Conservation (phyloP, 306 rosid species). For the Cercis canadensis region DNA sequence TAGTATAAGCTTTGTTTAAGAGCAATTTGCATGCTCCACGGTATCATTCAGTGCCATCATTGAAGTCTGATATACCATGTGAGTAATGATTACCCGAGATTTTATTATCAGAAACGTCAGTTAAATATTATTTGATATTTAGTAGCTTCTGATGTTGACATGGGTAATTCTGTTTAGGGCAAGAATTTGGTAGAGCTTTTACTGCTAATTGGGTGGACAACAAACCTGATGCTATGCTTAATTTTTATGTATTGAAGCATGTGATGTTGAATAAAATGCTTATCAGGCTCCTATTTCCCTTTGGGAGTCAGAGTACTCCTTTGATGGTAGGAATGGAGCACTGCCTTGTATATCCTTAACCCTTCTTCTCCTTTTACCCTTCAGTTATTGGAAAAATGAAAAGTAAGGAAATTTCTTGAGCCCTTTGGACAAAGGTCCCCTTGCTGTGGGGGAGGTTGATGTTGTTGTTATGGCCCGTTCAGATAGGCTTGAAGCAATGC, state of each 20-base stretch:
- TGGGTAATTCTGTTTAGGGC: slow-evolving; percentile 25
- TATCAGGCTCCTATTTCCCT: not conserved
- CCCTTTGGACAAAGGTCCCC: not conserved
- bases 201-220: slow-evolving; percentile 18
- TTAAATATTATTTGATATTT: slow-evolving; percentile 26
- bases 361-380: slow-evolving; percentile 21
- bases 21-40: slow-evolving; percentile 12
- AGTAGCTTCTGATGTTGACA: slow-evolving; percentile 34
- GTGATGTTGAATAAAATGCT: slow-evolving; percentile 24
- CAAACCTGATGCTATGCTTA: slow-evolving; percentile 25
- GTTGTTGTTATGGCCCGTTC: slow-evolving; percentile 30
- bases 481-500: slow-evolving; percentile 23
- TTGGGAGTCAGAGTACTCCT: slow-evolving; percentile 24
- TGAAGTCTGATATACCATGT: slow-evolving; percentile 24
- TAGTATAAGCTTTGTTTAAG: slow-evolving; percentile 13
- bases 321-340: slow-evolving; percentile 3
- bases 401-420: slow-evolving; percentile 10
- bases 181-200: slow-evolving; percentile 14
- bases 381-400: slow-evolving; percentile 8
- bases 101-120: not conserved
- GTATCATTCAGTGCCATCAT: not conserved
- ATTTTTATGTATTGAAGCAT: slow-evolving; percentile 29
- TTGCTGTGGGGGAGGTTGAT: slow-evolving; percentile 20
- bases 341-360: not conserved
- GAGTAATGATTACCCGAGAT: slow-evolving; percentile 19